These are phyloP conservation scores for Dryas drummondii DNA, from an alignment of 306 rosid species.

Conservation along the genomic window DNA sequence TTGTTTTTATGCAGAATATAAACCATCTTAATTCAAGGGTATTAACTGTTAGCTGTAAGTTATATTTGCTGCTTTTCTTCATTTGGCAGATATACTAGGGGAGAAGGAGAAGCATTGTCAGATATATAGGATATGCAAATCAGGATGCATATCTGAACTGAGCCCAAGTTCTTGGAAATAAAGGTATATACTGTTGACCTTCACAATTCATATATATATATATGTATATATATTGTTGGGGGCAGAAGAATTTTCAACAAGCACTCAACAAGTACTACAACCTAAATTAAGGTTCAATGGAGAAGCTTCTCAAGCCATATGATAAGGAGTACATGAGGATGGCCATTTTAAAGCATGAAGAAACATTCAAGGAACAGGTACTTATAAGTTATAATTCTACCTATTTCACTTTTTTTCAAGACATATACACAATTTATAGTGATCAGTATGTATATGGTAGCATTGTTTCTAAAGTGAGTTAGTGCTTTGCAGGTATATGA, in stretches of 20 bases:
- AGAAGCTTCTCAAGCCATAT: slow-evolving; percentile 56
- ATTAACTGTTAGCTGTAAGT: slow-evolving; percentile 3
- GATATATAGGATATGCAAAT: no score
- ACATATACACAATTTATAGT: no score
- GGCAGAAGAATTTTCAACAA: background rate
- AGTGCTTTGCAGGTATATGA: slow-evolving; percentile 58
- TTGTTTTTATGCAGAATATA: slow-evolving; percentile 15
- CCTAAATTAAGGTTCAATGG: slow-evolving; percentile 47
- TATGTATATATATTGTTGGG: background rate
- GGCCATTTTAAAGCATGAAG: slow-evolving; percentile 79
- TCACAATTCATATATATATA: background rate
- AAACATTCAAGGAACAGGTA: slow-evolving; percentile 83
- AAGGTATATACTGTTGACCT: background rate
- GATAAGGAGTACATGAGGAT: slow-evolving; percentile 73
- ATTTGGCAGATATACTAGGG: slow-evolving; percentile 32
- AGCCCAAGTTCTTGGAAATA: background rate
- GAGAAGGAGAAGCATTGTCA: slow-evolving; percentile 19
- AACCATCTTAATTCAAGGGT: slow-evolving; percentile 26
- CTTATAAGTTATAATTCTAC: slow-evolving; percentile 14
- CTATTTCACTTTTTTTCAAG: background rate
- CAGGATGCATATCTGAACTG: no score
- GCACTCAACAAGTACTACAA: background rate
- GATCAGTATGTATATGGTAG: background rate
- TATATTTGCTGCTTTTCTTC: slow-evolving; percentile 24
- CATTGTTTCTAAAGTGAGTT: slow-evolving; percentile 5